Conservation (phyloP, 1,139 yeast species). For the Blastobotrys petasosporus region DNA sequence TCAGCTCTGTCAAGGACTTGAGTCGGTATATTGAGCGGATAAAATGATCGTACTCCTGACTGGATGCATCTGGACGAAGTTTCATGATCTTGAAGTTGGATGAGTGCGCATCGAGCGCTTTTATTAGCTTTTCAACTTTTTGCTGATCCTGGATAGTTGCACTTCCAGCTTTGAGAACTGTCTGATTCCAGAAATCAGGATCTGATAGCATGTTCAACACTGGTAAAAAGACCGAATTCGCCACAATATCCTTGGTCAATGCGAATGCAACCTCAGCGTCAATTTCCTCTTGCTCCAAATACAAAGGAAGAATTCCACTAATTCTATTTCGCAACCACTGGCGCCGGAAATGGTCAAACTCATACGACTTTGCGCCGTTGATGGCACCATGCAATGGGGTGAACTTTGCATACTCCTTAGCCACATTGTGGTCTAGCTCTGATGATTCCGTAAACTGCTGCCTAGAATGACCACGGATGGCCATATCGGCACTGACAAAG, state of each 20-base stretch:
- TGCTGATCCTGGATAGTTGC: constrained; percentile 65
- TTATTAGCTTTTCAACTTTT: constrained; percentile 68
- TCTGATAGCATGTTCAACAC: constrained; percentile 55
- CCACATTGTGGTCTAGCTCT: constrained; percentile 52
- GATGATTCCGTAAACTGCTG: constrained; percentile 37
- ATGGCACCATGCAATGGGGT: constrained; percentile 54
- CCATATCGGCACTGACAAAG: constrained; percentile 47
- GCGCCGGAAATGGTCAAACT: constrained; percentile 46
- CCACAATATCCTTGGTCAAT: constrained; percentile 58
- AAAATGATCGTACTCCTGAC: constrained; percentile 40
- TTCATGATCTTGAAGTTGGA: constrained; percentile 13
- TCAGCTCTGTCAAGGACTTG: constrained; percentile 36
- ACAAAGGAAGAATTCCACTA: constrained; percentile 42
- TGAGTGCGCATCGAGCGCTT: constrained; percentile 60
- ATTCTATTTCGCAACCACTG: constrained; percentile 45
- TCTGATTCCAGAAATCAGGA: constrained; percentile 70
- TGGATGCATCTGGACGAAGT: constrained; percentile 32
- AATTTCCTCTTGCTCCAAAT: constrained; percentile 48
- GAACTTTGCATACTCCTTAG: constrained; percentile 45
- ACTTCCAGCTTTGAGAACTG: constrained; percentile 56
- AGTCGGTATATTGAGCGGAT: constrained; percentile 36
- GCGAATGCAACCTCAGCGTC: constrained; percentile 45
- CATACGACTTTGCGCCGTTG: constrained; percentile 37
- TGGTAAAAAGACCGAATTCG: constrained; percentile 52
- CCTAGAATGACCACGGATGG: constrained; percentile 27